These are phyloP conservation scores for Withania somnifera DNA, from an alignment of 305 asterid species.

Conservation along the genomic window DNA sequence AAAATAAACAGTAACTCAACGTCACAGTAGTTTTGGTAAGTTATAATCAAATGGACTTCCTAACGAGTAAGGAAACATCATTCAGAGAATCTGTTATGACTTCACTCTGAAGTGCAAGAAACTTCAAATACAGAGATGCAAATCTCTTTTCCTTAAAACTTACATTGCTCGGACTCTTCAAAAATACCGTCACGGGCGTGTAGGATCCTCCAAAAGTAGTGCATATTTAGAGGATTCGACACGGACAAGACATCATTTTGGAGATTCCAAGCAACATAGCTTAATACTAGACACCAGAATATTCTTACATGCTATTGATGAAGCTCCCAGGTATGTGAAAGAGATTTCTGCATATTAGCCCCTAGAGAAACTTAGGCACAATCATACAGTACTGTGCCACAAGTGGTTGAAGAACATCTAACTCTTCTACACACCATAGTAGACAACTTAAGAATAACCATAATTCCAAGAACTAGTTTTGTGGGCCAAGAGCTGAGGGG, in stretches of 20 bases:
- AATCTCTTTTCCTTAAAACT: not conserved
- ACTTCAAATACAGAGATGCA: not conserved
- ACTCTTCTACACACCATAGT: not conserved
- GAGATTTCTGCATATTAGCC: not conserved
- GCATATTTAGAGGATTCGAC: too few species aligned
- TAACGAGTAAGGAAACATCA: not conserved
- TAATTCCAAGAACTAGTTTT: not conserved
- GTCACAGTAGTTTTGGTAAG: not conserved
- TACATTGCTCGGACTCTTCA: too few species aligned
- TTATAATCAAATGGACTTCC: not conserved
- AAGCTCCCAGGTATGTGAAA: not conserved
- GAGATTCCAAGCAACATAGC: too few species aligned
- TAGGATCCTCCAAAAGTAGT: too few species aligned
- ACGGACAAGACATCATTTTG: too few species aligned
- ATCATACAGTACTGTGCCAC: not conserved
- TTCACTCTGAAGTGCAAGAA: not conserved
- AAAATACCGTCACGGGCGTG: too few species aligned
- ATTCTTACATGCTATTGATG: not conserved
- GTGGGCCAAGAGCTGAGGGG: not conserved
- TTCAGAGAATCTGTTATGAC: not conserved
- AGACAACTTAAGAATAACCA: not conserved
- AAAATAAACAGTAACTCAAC: not conserved
- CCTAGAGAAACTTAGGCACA: not conserved
- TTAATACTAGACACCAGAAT: not conserved
- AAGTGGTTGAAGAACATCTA: not conserved